Evolutionary conservation across 306 rosid species (phyloP).

Genomic region (Fragaria ananassa): DNA sequence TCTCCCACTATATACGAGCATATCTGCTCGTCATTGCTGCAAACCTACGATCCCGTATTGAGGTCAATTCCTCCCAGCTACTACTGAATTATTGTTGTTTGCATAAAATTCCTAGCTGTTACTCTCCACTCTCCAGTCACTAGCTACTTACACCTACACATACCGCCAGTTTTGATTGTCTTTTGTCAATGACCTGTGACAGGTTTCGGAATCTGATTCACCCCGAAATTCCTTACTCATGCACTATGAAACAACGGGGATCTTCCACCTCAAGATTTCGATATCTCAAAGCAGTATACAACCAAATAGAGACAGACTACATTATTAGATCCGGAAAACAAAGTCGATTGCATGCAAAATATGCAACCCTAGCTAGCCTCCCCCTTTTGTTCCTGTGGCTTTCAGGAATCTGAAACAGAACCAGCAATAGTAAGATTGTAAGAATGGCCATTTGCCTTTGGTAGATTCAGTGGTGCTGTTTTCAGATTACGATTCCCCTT

Average conservation of each 20-base stretch:
- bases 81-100: background rate
- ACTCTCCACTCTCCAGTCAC: background rate
- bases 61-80: background rate
- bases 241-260: slow-evolving; percentile 1
- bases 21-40: background rate
- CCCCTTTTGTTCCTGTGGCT: background rate
- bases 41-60: background rate
- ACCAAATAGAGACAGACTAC: background rate
- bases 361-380: background rate
- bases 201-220: slow-evolving; percentile 11
- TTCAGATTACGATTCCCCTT: background rate
- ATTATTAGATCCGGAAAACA: background rate
- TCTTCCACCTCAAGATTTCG: background rate
- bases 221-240: background rate
- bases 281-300: background rate
- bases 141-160: background rate
- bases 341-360: background rate
- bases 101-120: background rate
- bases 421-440: background rate
- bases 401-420: background rate
- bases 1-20: no score
- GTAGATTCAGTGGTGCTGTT: background rate
- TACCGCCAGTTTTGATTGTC: background rate
- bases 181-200: background rate
- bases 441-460: background rate